Evolutionary conservation across 352 stramenopile genomes (phyloP).

Genomic region (Pythium rishiriense): DNA sequence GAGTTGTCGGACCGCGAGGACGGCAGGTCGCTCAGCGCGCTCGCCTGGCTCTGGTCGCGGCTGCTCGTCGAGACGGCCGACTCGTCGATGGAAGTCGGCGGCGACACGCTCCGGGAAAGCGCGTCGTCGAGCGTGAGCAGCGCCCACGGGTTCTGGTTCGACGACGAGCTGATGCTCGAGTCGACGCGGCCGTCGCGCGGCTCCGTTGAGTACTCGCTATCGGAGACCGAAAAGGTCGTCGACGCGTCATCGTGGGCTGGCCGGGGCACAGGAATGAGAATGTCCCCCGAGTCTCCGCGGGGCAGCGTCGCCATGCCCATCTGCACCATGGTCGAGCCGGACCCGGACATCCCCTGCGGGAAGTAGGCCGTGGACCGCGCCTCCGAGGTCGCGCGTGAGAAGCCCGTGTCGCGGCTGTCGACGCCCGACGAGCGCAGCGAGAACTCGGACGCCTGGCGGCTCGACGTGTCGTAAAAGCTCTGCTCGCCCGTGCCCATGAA

Average conservation of each 20-base stretch:
- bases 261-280: neutral
- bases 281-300: neutral
- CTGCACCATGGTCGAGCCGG: slow-evolving; percentile 8
- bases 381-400: slow-evolving; percentile 1
- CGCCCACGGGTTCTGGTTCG: slow-evolving; percentile 21
- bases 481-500: slow-evolving; percentile 31
- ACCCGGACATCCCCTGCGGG: slow-evolving; percentile 10
- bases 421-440: slow-evolving; percentile 1
- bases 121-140: slow-evolving; percentile 11
- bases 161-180: slow-evolving; percentile 20
- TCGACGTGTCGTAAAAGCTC: neutral
- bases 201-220: slow-evolving; percentile 2
- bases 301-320: slow-evolving; percentile 7
- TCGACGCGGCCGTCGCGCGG: slow-evolving; percentile 3
- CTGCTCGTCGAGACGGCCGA: neutral
- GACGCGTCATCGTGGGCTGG: slow-evolving; percentile 5
- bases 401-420: slow-evolving; percentile 3
- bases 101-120: slow-evolving; percentile 1
- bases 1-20: slow-evolving; percentile 11
- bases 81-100: slow-evolving; percentile 13
- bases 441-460: neutral
- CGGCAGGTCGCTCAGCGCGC: slow-evolving; percentile 10
- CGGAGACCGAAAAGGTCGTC: slow-evolving; percentile 17
- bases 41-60: slow-evolving; percentile 13
- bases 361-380: slow-evolving; percentile 2